Evolutionary conservation across 495 filamentous ascomycete species (phyloP).

Genomic region (Lasiosphaeria ovina): DNA sequence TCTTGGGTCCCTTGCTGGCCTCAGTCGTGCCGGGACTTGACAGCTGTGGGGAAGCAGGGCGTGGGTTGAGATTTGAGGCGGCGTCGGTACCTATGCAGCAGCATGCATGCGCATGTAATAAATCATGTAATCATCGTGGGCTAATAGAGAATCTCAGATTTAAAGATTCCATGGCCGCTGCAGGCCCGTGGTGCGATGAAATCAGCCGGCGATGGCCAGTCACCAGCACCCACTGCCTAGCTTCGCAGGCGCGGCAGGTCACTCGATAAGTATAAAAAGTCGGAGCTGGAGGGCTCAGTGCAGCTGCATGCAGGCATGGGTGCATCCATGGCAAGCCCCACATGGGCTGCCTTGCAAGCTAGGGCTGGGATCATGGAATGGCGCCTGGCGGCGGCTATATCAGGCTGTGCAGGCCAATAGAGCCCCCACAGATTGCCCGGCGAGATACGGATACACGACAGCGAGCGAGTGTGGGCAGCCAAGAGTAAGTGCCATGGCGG

Average conservation of each 20-base stretch:
- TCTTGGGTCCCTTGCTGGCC: too few species aligned
- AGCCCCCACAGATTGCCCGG: neutral
- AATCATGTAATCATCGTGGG: too few species aligned
- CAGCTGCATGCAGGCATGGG: too few species aligned
- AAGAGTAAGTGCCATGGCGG: too few species aligned
- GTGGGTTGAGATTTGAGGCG: too few species aligned
- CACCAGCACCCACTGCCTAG: neutral
- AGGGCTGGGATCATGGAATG: neutral
- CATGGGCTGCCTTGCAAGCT: neutral
- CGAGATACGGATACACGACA: neutral
- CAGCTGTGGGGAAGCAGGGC: too few species aligned
- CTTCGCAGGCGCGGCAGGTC: neutral
- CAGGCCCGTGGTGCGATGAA: neutral
- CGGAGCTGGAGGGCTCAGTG: neutral
- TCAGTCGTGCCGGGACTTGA: too few species aligned
- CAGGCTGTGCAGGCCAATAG: slow-evolving; percentile 1
- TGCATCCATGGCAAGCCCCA: too few species aligned
- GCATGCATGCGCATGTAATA: too few species aligned
- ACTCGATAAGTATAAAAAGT: slow-evolving; percentile 8
- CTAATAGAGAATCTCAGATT: too few species aligned
- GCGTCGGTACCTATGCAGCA: too few species aligned
- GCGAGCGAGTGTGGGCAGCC: neutral
- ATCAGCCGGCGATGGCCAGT: slow-evolving; percentile 4
- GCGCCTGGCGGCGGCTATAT: slow-evolving; percentile 1
- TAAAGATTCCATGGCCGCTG: too few species aligned